Evolutionary conservation across 768 basidiomycete species (phyloP).

Genomic region (Omphalotus guepiniiformis): DNA sequence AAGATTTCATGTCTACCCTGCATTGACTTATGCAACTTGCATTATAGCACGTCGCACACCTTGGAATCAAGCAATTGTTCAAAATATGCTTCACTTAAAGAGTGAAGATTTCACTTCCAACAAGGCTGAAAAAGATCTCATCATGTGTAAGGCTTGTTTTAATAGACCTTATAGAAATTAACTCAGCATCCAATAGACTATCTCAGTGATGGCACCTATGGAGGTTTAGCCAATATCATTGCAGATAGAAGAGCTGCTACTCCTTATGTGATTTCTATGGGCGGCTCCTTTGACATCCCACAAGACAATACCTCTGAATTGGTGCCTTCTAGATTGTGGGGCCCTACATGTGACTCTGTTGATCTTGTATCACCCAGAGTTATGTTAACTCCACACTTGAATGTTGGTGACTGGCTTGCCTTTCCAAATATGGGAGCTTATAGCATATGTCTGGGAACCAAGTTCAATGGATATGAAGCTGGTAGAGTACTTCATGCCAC

Average conservation of each 20-base stretch:
- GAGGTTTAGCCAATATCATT: not conserved
- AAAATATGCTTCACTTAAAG: no score
- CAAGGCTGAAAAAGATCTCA: no score
- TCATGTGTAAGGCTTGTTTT: no score
- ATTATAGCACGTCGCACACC: conserved; percentile 49
- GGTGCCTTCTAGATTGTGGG: conserved; percentile 58
- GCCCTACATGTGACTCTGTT: conserved; percentile 76
- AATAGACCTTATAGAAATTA: no score
- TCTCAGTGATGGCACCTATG: not conserved
- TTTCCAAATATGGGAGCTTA: conserved; percentile 83
- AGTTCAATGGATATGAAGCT: conserved; percentile 65
- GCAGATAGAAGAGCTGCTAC: not conserved
- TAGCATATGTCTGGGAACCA: conserved; percentile 71
- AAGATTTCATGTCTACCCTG: conserved; percentile 62
- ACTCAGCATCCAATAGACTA: not conserved
- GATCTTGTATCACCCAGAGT: conserved; percentile 58
- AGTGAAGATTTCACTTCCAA: no score
- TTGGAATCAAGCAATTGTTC: no score
- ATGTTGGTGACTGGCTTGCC: conserved; percentile 74
- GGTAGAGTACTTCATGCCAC: conserved; percentile 54
- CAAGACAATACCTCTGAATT: conserved; percentile 15
- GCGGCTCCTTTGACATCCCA: conserved; percentile 17
- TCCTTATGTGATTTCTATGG: not conserved
- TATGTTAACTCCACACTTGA: conserved; percentile 42
- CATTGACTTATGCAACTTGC: conserved; percentile 68